phyloP scores from a whole-genome alignment of 768 basidiomycete genomes.

The Psilocybe cyanescens region DNA sequence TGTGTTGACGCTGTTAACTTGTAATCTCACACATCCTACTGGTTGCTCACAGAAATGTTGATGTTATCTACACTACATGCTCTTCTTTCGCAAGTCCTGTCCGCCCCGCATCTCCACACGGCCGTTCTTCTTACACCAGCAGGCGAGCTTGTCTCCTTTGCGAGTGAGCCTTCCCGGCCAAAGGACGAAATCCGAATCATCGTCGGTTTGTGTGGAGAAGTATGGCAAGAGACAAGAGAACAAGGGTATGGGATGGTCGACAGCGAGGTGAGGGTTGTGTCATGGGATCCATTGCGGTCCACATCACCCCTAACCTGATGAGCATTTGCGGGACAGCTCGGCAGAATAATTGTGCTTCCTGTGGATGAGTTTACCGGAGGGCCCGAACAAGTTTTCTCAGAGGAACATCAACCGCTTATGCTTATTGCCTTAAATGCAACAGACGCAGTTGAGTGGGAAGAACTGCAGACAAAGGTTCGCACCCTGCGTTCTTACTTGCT shows the following conservation, averaged over 20 bases:
- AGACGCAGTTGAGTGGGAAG: slow-evolving; percentile 65
- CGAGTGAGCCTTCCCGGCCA: slow-evolving; percentile 53
- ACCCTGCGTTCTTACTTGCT: not conserved
- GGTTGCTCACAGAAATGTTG: slow-evolving; percentile 52
- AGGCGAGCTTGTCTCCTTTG: slow-evolving; percentile 75
- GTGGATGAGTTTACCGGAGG: slow-evolving; percentile 45
- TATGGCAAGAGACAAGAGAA: slow-evolving; percentile 77
- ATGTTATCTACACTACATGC: slow-evolving; percentile 69
- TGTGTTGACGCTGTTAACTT: too few species aligned
- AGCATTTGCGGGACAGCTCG: slow-evolving; percentile 48
- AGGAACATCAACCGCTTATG: slow-evolving; percentile 58
- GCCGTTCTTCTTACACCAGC: slow-evolving; percentile 71
- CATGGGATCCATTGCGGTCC: slow-evolving; percentile 5
- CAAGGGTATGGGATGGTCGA: slow-evolving; percentile 75
- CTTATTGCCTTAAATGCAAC: slow-evolving; percentile 72
- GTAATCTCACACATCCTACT: too few species aligned
- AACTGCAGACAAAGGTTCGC: slow-evolving; percentile 64
- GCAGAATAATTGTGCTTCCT: slow-evolving; percentile 70
- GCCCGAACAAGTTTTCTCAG: slow-evolving; percentile 26
- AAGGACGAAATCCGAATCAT: slow-evolving; percentile 79
- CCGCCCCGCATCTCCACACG: slow-evolving; percentile 66
- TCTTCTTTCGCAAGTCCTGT: slow-evolving; percentile 64
- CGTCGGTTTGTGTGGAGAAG: slow-evolving; percentile 72
- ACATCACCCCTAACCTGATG: slow-evolving; percentile 11
- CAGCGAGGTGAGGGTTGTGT: slow-evolving; percentile 60